phyloP scores from a whole-genome alignment of 495 filamentous ascomycete species.

The Neurospora sp. region DNA sequence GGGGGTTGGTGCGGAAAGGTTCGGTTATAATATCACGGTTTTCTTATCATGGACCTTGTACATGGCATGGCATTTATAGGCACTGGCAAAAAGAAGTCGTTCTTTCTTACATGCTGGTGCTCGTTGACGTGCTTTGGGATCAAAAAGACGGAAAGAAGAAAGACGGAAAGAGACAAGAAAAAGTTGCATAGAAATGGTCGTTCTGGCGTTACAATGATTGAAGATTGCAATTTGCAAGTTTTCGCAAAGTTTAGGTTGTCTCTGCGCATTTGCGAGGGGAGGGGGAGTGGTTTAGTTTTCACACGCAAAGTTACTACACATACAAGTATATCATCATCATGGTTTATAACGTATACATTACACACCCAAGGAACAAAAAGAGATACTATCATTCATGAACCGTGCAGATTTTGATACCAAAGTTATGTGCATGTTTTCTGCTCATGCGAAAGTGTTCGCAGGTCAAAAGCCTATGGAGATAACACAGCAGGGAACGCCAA shows the following conservation, averaged over 20 bases:
- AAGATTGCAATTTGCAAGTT: not conserved
- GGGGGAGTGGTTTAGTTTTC: not conserved
- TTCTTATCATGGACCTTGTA: not conserved
- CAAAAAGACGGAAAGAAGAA: not conserved
- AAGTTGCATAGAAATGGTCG: constrained; percentile 17
- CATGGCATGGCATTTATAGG: not conserved
- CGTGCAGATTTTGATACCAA: too few relatives aligned
- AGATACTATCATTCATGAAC: too few relatives aligned
- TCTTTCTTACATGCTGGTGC: not conserved
- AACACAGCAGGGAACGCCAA: too few relatives aligned
- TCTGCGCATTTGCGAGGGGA: not conserved
- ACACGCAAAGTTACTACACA: not conserved
- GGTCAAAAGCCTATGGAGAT: too few relatives aligned
- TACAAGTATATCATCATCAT: not conserved
- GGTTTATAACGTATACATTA: too few relatives aligned
- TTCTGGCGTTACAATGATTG: constrained; percentile 10
- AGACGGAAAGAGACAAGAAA: not conserved
- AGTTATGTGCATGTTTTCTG: too few relatives aligned
- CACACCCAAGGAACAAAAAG: too few relatives aligned
- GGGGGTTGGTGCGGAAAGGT: not conserved
- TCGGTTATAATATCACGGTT: constrained; percentile 1
- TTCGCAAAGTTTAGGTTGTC: not conserved
- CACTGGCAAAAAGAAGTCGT: not conserved
- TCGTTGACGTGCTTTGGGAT: not conserved
- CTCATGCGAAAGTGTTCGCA: too few relatives aligned